These are phyloP conservation scores for Solidago caesia DNA, from an alignment of 129 eudicot species.

Conservation along the genomic window DNA sequence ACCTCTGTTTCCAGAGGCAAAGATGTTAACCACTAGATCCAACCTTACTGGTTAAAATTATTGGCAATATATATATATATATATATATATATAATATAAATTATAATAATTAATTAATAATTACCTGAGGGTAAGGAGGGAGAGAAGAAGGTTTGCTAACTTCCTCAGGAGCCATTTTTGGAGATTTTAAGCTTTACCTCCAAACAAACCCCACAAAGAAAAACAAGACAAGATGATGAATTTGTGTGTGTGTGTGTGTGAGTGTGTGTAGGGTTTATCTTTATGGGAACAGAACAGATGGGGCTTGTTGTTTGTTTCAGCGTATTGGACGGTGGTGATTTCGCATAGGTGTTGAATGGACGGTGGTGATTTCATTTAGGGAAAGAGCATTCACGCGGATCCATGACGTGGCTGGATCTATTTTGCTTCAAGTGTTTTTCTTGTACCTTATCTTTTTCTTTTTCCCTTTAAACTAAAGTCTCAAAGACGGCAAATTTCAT, in stretches of 20 bases:
- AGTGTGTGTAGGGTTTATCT: conserved; percentile 23
- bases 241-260: conserved; percentile 18
- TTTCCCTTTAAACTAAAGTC: too few relatives aligned
- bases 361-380: conserved; percentile 1
- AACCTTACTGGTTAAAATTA: too few relatives aligned
- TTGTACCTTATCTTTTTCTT: not conserved
- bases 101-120: not conserved
- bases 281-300: not conserved
- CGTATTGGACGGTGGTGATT: conserved; percentile 30
- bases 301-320: not conserved
- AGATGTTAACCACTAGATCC: too few relatives aligned
- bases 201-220: not conserved
- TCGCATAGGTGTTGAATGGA: conserved; percentile 23
- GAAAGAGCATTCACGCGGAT: conserved; percentile 41
- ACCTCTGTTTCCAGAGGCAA: too few relatives aligned
- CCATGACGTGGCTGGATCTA: conserved; percentile 40
- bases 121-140: conserved; percentile 61
- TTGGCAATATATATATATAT: too few relatives aligned
- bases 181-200: too few relatives aligned
- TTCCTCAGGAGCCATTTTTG: conserved; percentile 52
- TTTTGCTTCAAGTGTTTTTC: conserved; percentile 14
- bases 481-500: too few relatives aligned
- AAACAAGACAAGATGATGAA: not conserved
- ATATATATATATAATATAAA: too few relatives aligned
- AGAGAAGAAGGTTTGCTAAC: conserved; percentile 42